Evolutionary conservation across 352 stramenopile genomes (phyloP).

Genomic region (Phytophthora pistaciae): DNA sequence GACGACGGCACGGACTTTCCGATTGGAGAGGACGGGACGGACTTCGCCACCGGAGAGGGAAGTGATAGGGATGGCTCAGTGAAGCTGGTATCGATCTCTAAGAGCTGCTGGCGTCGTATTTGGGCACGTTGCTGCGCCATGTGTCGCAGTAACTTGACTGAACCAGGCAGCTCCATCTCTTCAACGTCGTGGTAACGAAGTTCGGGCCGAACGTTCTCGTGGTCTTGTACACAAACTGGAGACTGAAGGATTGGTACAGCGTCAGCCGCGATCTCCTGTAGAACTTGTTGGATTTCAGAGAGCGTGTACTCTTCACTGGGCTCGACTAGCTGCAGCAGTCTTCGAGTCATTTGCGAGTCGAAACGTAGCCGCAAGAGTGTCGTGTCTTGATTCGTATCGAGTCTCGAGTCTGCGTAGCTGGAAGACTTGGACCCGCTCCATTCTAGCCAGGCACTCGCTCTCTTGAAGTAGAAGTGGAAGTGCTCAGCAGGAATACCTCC

Average conservation of each 20-base stretch:
- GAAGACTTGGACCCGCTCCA: slow-evolving; percentile 6
- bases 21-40: slow-evolving; percentile 4
- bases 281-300: slow-evolving; percentile 37
- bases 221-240: slow-evolving; percentile 24
- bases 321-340: slow-evolving; percentile 52
- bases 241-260: slow-evolving; percentile 42
- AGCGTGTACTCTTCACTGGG: slow-evolving; percentile 30
- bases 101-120: slow-evolving; percentile 47
- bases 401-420: background rate
- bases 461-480: slow-evolving; percentile 55
- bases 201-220: slow-evolving; percentile 16
- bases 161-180: slow-evolving; percentile 60
- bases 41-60: slow-evolving; percentile 1
- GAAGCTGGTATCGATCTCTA: slow-evolving; percentile 22
- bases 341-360: slow-evolving; percentile 51
- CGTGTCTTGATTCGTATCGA: background rate
- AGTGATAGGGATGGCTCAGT: background rate
- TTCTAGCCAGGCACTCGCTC: slow-evolving; percentile 53
- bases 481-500: background rate
- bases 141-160: slow-evolving; percentile 46
- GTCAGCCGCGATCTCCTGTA: slow-evolving; percentile 49
- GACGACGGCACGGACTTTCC: slow-evolving; percentile 18
- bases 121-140: slow-evolving; percentile 60
- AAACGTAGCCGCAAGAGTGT: slow-evolving; percentile 42
- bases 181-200: slow-evolving; percentile 53